Evolutionary conservation across 2,329 filamentous ascomycete genomes (phyloP).

Genomic region (Diaporthe australafricana): DNA sequence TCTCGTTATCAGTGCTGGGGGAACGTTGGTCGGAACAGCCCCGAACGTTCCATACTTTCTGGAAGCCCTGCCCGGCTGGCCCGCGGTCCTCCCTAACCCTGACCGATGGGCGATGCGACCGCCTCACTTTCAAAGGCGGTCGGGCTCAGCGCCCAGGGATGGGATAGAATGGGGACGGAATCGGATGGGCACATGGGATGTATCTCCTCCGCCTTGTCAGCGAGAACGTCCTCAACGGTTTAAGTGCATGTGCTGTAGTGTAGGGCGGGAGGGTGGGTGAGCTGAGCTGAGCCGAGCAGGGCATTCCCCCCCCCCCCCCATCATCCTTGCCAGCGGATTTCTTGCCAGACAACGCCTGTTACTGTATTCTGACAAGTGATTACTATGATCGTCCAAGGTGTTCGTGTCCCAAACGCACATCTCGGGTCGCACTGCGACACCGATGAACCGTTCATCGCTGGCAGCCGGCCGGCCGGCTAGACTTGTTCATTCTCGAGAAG

Average conservation of each 20-base stretch:
- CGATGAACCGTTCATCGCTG: constrained; percentile 11
- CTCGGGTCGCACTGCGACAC: constrained; percentile 3
- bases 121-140: constrained; percentile 23
- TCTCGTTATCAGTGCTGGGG: not conserved
- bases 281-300: not conserved
- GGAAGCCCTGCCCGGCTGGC: constrained; percentile 21
- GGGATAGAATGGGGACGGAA: not conserved
- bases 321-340: not conserved
- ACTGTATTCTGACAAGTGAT: not conserved
- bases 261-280: too few species aligned
- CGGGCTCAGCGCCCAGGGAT: constrained; percentile 10
- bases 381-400: constrained; percentile 7
- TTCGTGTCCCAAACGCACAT: constrained; percentile 13
- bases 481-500: constrained; percentile 13
- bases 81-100: constrained; percentile 20
- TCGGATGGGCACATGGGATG: not conserved
- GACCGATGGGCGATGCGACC: not conserved
- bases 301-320: too few species aligned
- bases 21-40: not conserved
- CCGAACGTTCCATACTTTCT: constrained; percentile 5
- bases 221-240: not conserved
- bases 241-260: not conserved
- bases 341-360: constrained; percentile 13
- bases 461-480: constrained; percentile 11
- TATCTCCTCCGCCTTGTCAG: not conserved